Base-by-base conservation (phyloP, 441 rosid species). In the California macrophylla region DNA sequence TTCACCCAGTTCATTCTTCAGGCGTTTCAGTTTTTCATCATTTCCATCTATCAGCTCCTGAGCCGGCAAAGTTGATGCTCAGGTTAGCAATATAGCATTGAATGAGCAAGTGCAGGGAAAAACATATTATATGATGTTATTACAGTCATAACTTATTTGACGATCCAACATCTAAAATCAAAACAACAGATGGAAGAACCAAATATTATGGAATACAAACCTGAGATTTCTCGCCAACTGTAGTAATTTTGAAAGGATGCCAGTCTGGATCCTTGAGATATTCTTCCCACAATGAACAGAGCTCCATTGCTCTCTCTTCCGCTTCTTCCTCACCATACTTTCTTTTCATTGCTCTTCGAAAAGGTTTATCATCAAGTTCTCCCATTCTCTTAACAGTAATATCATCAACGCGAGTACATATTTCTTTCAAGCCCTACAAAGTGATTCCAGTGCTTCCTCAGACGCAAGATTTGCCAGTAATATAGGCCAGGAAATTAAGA, bases 381-480 rank as follows among this genome's bases (percentile, higher is more conserved):
- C 99, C 98, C 99, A 94, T 92, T 79, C 97, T 86, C 85, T 87
- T 90, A 61, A 94, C 87, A 64, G 92, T 88, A 72, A 94, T 86
- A 74, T 77, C 67, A 69, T 76, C 63, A 65, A 50, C 76, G 8
- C 83, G 76, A 58, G 1, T 71, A 42, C 80, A 38, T 64, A 79
- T 34, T 58, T 85, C 90, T 77, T 80, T 85, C 74, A 85, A 72
- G 66, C 74, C 82, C 92, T 89, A 70, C 45, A 75, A 75, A 67
- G 63, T 23, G 66, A 68, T 64, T 56, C 23, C 15, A 79, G 21
- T 25, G 23, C 25, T 63, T 34, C 68, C 52, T 71, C 54, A 68
- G 66, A 64, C 40, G 38, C 26, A 64, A 62, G 38, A 40, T 70
- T 67, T 67, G 69, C 23, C 26, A n/a, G 29, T 32, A 40, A 58